Percentiles rank a stretch among this genome's conserved stretches.
Evolutionary conservation across 176 grass and related monocot genomes (phyloP).

Genomic region (Oryza meridionalis): DNA sequence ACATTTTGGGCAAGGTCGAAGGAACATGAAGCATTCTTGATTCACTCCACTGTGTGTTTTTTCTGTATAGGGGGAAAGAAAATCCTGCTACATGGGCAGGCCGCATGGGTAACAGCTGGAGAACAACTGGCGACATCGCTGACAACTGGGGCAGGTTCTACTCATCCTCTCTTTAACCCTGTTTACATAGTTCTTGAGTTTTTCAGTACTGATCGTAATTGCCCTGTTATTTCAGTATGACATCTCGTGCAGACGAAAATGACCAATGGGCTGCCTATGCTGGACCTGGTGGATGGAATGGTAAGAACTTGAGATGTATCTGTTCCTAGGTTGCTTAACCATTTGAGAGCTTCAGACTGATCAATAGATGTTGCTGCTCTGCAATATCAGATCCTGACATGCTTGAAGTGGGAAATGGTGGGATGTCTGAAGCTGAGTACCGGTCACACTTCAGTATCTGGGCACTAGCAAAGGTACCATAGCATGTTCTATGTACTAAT

Average conservation of each 20-base stretch:
- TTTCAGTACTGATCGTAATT: slow-evolving; percentile 29
- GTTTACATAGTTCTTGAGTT: slow-evolving; percentile 6
- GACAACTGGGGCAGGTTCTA: slow-evolving; percentile 85
- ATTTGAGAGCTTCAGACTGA: neutral
- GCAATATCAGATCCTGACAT: slow-evolving; percentile 79
- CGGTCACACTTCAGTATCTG: slow-evolving; percentile 97
- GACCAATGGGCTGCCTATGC: slow-evolving; percentile 91
- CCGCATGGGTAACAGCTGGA: slow-evolving; percentile 87
- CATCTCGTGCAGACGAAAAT: slow-evolving; percentile 86
- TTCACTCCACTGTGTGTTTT: neutral
- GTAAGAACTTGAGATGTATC: slow-evolving; percentile 46
- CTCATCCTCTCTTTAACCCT: neutral
- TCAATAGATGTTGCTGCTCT: neutral
- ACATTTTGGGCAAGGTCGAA: neutral
- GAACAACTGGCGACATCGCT: slow-evolving; percentile 84
- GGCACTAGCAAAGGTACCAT: slow-evolving; percentile 78
- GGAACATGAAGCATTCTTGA: neutral
- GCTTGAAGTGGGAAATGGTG: slow-evolving; percentile 95
- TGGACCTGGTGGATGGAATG: slow-evolving; percentile 90
- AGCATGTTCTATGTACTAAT: neutral
- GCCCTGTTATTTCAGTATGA: slow-evolving; percentile 65
- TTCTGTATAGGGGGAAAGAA: slow-evolving; percentile 59
- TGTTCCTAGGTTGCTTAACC: neutral
- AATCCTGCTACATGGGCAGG: slow-evolving; percentile 93
- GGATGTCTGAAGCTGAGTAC: slow-evolving; percentile 86